Evolutionary conservation across 768 basidiomycete genomes (phyloP), one percentile per base, ranked within the genome.

Genomic region (Podaxis sp.): DNA sequence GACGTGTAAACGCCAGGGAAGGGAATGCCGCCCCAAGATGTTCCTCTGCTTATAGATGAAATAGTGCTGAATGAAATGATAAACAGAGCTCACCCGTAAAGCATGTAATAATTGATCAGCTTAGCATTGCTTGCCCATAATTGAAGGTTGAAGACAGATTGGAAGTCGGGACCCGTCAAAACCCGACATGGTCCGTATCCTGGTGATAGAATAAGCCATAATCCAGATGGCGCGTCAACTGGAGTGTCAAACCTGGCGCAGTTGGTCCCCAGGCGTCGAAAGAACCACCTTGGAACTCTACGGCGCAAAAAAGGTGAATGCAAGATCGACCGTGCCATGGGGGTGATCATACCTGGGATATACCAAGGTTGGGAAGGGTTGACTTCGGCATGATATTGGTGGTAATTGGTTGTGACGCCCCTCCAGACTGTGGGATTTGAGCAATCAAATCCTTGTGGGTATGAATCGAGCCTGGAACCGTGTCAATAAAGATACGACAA

Each of bases 91-190:
- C 70, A 89, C 89, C 89, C 91, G 67, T 86, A 92, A 58, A 92
- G 66, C 93, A 94, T 94, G 73, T 94, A 94, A 64, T 90, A 91
- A 67, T 84, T 92, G 63, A 93, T 85, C 50, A 94, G 68, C 68
- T 93, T 94, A 1, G 85, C 89, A 72, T 93, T 94, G 54, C 83
- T 82, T 9, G 92, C 91, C 88, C 89, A 92, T 50, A 91, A 78
- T 57, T 89, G 78, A 61, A 85, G 80, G 67, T 94, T 85, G 73
- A 93, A 94, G 5, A 94, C 93, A 46, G 85, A 88, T 73, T 87
- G 81, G 73, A 92, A 93, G 67, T 88, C 79, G 0, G 88, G 76
- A 2, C 89, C 90, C 11, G 90, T 93, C 64, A 93, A 75, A 1
- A 77, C 73, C 27, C 82, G 79, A 69, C 91, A 93, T 3, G 81